A percentile compares a stretch with the other conserved stretches of the same genome.
Conservation (phyloP, 2,329 filamentous ascomycete genomes). For the Neoascochyta sp. region DNA sequence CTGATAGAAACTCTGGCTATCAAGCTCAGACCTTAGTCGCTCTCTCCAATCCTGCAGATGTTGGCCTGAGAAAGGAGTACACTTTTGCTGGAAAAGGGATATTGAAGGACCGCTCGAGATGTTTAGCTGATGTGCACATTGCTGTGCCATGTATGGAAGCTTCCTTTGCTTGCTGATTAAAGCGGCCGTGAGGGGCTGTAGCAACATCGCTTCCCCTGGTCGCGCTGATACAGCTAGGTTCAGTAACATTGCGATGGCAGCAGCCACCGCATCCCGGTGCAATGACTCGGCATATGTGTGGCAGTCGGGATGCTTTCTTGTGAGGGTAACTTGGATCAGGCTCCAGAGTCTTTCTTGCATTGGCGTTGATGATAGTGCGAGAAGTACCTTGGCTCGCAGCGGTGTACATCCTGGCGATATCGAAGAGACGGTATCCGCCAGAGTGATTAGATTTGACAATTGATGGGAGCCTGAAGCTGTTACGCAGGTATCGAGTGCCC, state of each 20-base stretch:
- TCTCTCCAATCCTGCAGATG: constrained; percentile 49
- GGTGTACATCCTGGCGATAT: constrained; percentile 8
- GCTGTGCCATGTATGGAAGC: constrained; percentile 4
- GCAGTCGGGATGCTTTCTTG: constrained; percentile 8
- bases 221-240: constrained; percentile 18
- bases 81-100: constrained; percentile 38
- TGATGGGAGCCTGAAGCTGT: constrained; percentile 4
- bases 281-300: constrained; percentile 9
- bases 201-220: constrained; percentile 13
- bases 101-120: constrained; percentile 7
- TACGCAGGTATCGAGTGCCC: constrained; percentile 13
- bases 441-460: constrained; percentile 7
- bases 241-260: constrained; percentile 29
- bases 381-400: constrained; percentile 21
- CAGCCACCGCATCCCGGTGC: constrained; percentile 16
- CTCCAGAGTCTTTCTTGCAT: constrained; percentile 19
- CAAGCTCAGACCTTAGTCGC: constrained; percentile 44
- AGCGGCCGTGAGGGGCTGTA: constrained; percentile 14
- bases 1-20: constrained; percentile 38
- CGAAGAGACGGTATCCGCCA: constrained; percentile 17
- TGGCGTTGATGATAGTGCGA: constrained; percentile 21
- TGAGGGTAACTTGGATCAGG: constrained; percentile 9
- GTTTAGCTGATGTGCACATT: constrained; percentile 17
- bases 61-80: constrained; percentile 34
- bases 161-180: constrained; percentile 29